Evolutionary conservation across 2,329 filamentous ascomycete genomes (phyloP).

Genomic region (Cladosporium cucumerinum): DNA sequence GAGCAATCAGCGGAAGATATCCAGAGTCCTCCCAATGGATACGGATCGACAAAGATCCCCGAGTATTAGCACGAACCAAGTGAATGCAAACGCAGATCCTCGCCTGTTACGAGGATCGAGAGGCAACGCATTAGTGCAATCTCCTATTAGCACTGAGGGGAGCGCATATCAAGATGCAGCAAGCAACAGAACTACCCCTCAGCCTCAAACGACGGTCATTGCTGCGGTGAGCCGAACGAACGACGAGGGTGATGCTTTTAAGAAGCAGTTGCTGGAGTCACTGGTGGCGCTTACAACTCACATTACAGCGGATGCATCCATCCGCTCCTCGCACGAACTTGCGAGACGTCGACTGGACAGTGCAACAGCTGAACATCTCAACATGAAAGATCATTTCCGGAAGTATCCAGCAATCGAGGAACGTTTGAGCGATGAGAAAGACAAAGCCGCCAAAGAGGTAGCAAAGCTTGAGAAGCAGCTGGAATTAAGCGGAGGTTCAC

Average conservation of each 20-base stretch:
- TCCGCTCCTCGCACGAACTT: neutral
- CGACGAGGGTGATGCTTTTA: neutral
- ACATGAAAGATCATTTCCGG: neutral
- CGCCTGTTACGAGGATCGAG: neutral
- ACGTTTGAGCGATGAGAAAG: neutral
- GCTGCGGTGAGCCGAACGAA: neutral
- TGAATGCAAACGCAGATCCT: constrained; percentile 4
- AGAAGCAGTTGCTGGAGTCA: neutral
- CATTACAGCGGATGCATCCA: neutral
- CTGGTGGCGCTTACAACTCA: neutral
- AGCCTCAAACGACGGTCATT: neutral
- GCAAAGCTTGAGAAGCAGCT: neutral
- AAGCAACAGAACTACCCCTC: neutral
- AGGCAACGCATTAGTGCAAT: neutral
- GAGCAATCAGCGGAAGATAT: neutral
- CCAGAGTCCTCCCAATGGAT: neutral
- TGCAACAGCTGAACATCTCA: neutral
- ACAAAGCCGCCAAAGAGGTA: neutral
- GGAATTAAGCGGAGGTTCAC: neutral
- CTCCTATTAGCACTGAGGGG: constrained; percentile 1
- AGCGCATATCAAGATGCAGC: constrained; percentile 14
- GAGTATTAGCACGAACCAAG: neutral
- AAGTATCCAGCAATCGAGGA: constrained; percentile 2
- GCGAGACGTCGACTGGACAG: neutral
- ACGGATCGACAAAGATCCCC: neutral